Percentiles rank a stretch among this genome's conserved stretches.
Evolutionary conservation across 1,139 yeast species (phyloP).

Genomic region (Kodamaea suecica): DNA sequence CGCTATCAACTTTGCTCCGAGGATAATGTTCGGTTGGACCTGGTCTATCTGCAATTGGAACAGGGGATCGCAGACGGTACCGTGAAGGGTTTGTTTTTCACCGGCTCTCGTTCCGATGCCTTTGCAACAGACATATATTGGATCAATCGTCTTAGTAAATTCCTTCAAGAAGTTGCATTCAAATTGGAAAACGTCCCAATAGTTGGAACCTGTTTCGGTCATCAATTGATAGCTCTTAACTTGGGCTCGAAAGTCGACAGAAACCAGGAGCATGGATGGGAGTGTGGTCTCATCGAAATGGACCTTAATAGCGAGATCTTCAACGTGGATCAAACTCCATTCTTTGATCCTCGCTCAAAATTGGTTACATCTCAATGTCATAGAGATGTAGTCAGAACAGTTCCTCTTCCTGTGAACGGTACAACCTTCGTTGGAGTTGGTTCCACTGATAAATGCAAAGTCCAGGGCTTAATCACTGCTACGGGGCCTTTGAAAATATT

Average conservation of each 20-base stretch:
- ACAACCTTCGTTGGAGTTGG: slow-evolving; percentile 45
- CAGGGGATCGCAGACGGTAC: slow-evolving; percentile 29
- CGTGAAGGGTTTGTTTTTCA: slow-evolving; percentile 49
- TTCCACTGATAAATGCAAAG: slow-evolving; percentile 48
- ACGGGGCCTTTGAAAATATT: slow-evolving; percentile 43
- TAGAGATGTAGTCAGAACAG: slow-evolving; percentile 57
- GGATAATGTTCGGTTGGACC: slow-evolving; percentile 2
- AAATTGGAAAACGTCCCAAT: slow-evolving; percentile 34
- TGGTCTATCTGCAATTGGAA: slow-evolving; percentile 17
- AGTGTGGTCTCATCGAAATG: slow-evolving; percentile 59
- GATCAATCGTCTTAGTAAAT: slow-evolving; percentile 50
- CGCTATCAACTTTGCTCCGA: slow-evolving; percentile 7
- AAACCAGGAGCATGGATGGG: slow-evolving; percentile 64
- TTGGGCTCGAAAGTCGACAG: slow-evolving; percentile 59
- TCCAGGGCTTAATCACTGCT: slow-evolving; percentile 60
- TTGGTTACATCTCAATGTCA: slow-evolving; percentile 34
- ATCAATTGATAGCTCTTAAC: slow-evolving; percentile 68
- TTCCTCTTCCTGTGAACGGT: slow-evolving; percentile 34
- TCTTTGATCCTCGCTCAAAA: slow-evolving; percentile 40
- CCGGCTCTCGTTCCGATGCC: slow-evolving; percentile 66
- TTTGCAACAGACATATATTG: slow-evolving; percentile 49
- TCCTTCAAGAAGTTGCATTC: slow-evolving; percentile 30
- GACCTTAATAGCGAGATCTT: slow-evolving; percentile 41
- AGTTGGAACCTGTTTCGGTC: slow-evolving; percentile 82
- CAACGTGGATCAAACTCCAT: slow-evolving; percentile 31